A percentile compares a stretch with the other conserved stretches of the same genome.
Conservation (phyloP, 208 protist species). For the Wallacemonas sp. region DNA sequence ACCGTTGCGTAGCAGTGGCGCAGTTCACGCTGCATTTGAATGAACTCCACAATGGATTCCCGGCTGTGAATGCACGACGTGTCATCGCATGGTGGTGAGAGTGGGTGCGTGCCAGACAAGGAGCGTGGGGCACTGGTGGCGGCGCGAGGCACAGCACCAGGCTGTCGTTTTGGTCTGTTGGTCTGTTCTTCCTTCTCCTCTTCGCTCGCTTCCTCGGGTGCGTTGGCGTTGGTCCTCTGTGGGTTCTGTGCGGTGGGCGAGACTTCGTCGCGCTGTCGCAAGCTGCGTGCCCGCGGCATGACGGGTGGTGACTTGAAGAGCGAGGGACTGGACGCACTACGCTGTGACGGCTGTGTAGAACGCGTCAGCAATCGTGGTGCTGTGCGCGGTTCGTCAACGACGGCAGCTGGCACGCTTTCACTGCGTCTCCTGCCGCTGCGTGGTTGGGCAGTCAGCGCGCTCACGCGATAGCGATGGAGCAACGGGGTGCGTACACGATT, state of each 20-base stretch:
- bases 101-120: background rate
- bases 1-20: constrained; percentile 50
- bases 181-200: too few relatives aligned
- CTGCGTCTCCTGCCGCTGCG: constrained; percentile 8
- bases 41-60: constrained; percentile 68
- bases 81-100: constrained; percentile 27
- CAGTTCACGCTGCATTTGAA: constrained; percentile 59
- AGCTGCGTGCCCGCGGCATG: background rate
- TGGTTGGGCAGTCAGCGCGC: background rate
- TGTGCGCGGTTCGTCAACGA: constrained; percentile 10
- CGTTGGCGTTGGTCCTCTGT: background rate
- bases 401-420: background rate
- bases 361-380: constrained; percentile 3
- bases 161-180: too few relatives aligned
- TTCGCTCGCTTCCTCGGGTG: background rate
- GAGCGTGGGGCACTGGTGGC: background rate
- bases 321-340: constrained; percentile 12
- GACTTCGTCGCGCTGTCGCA: too few relatives aligned
- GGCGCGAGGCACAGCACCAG: too few relatives aligned
- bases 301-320: background rate
- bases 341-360: background rate
- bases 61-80: constrained; percentile 62
- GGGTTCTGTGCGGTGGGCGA: background rate
- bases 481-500: constrained; percentile 28
- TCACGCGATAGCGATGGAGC: constrained; percentile 34